These are phyloP conservation scores for Coprinopsis strossmayeri DNA, from an alignment of 768 basidiomycete species.

Conservation along the genomic window DNA sequence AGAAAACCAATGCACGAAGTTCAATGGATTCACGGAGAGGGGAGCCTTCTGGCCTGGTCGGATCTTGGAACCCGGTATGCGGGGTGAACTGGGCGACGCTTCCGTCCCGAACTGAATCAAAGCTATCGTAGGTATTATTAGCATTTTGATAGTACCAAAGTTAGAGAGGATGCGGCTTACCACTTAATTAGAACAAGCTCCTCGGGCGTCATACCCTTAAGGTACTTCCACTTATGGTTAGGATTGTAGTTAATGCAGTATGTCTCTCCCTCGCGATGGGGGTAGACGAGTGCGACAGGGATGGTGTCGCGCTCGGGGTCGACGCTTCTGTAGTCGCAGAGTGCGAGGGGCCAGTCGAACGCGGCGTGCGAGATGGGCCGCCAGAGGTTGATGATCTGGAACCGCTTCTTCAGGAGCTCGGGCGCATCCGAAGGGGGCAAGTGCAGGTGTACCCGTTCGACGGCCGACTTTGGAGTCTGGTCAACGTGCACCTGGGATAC, in stretches of 20 bases:
- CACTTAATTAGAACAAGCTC: constrained; percentile 51
- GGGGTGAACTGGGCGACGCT: constrained; percentile 55
- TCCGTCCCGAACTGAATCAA: constrained; percentile 28
- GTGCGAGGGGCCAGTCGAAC: constrained; percentile 41
- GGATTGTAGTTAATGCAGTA: constrained; percentile 38
- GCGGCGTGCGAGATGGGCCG: constrained; percentile 44
- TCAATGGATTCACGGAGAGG: constrained; percentile 54
- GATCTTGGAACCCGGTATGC: constrained; percentile 54
- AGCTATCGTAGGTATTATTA: too few species aligned
- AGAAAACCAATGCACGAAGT: constrained; percentile 55
- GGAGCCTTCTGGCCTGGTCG: constrained; percentile 40
- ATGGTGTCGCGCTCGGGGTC: constrained; percentile 33
- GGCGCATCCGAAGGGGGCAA: constrained; percentile 39
- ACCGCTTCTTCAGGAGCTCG: constrained; percentile 37
- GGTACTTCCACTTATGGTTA: constrained; percentile 47
- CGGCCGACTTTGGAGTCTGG: constrained; percentile 41
- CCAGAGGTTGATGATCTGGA: constrained; percentile 60
- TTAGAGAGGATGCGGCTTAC: constrained; percentile 27
- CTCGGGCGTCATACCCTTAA: constrained; percentile 38
- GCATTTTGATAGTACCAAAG: too few species aligned
- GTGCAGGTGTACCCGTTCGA: constrained; percentile 44
- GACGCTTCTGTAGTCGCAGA: constrained; percentile 47
- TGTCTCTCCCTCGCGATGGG: constrained; percentile 48
- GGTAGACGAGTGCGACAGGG: constrained; percentile 39
- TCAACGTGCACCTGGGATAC: constrained; percentile 44